Evolutionary conservation across 83 land plant genomes (phyloP), one percentile per base, ranked within the genome.

Genomic region (Isoetes engelmannii): DNA sequence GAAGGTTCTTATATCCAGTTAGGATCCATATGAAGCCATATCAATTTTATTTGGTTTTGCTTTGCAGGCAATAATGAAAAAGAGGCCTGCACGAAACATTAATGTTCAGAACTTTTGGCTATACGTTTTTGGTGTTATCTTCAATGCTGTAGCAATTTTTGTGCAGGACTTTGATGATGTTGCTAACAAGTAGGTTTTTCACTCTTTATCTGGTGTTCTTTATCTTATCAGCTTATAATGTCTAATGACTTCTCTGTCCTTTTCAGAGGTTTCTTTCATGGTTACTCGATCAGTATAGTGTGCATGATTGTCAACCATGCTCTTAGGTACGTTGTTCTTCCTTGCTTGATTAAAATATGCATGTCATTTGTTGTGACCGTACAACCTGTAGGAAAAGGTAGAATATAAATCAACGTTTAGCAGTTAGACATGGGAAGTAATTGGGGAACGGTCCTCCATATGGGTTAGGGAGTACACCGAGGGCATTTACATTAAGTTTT

Each of bases 101-200:
- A 90, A 90, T 75, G 96, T 85, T 59, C 92, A 90, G 71, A 90
- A 90, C 71, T 90, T 90, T 68, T 90, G 96, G 96, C 71, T 90
- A 17, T 90, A 90, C 70, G 67, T 87, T 50, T 90, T 90, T 77
- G 96, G 92, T 19, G 83, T 87, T 83, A 60, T 76, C 17, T 90
- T 90, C 75, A 90, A 85, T 73, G 74, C 79, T 8, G 67, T 82
- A 60, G 91, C 92, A 0, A 87, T 90, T 54, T 47, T 81, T 50
- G 54, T 81, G 57, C 91, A 90, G 74, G 92, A 90, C 71, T 87
- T 81, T 86, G 90, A 89, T 78, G 84, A 75, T 7, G 80, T 89
- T 45, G 54, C 72, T 72, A 79, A 83, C 74, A 81, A 81, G 94
- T 89, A 78, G 74, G 74, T 10, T 45, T 15, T 7, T 5, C 41